Evolutionary conservation across 129 eudicot species (phyloP).

Genomic region (Pittosporum tobira): DNA sequence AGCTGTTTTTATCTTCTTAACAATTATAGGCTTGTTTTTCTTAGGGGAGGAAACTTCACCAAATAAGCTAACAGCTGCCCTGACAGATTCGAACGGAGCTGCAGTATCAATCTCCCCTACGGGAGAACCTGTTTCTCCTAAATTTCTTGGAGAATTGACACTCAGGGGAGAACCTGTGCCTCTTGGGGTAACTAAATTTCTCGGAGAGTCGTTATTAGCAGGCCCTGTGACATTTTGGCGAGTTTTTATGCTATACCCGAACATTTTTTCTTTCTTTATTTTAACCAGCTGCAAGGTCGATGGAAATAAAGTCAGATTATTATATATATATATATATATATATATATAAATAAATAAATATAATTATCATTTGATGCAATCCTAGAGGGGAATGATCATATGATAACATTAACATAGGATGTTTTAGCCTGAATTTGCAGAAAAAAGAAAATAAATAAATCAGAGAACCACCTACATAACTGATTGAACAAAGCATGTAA

Average conservation of each 20-base stretch:
- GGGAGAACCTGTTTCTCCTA: conserved; percentile 33
- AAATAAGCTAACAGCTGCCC: conserved; percentile 73
- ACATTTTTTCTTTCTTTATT: conserved; percentile 29
- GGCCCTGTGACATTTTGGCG: conserved; percentile 31
- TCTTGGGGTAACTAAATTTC: conserved; percentile 3
- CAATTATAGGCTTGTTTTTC: conserved; percentile 20
- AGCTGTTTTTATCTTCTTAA: conserved; percentile 35
- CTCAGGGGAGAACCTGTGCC: conserved; percentile 21
- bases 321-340: too few species aligned
- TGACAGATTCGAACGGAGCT: conserved; percentile 83
- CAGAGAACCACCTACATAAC: too few species aligned
- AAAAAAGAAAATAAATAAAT: too few species aligned
- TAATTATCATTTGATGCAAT: too few species aligned
- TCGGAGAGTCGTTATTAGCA: conserved; percentile 17
- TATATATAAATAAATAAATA: too few species aligned
- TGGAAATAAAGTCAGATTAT: too few species aligned
- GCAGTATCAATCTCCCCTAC: conserved; percentile 77
- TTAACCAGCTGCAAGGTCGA: conserved; percentile 17
- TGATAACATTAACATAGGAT: too few species aligned
- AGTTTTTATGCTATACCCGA: conserved; percentile 42
- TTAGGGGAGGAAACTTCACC: conserved; percentile 57
- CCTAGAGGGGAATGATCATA: too few species aligned
- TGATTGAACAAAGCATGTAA: too few species aligned
- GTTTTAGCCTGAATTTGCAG: neutral
- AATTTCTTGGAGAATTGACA: conserved; percentile 20